Evolutionary conservation across 148 eudicot species (phyloP).

Genomic region (Gaultheria prostrata): DNA sequence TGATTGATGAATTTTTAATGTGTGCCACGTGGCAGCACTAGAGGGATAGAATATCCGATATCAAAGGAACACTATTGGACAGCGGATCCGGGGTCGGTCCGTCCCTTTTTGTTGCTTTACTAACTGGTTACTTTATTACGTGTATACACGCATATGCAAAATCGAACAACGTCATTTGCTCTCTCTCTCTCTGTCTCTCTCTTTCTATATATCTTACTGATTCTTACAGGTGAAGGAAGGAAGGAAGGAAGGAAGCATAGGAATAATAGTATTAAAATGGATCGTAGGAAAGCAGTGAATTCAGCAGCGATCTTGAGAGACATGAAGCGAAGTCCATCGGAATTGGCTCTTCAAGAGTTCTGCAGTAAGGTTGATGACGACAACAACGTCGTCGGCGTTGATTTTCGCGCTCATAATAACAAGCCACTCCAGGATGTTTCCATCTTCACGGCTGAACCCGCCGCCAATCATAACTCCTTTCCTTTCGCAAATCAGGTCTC

Average conservation of each 20-base stretch:
- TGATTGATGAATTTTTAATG: no score
- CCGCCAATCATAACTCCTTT: neutral
- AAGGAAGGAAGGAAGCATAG: neutral
- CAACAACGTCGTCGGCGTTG: neutral
- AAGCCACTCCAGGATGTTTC: neutral
- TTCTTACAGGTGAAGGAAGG: neutral
- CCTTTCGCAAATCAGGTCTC: slow-evolving; percentile 11
- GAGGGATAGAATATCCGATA: no score
- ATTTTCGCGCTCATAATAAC: neutral
- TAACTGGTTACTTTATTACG: no score
- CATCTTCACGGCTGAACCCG: neutral
- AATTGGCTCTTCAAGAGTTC: slow-evolving; percentile 21
- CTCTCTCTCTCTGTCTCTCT: neutral
- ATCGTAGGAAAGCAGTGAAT: neutral
- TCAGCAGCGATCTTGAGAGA: neutral
- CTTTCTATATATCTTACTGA: neutral
- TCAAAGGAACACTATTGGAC: no score
- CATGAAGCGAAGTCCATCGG: slow-evolving; percentile 28
- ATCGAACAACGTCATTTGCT: neutral
- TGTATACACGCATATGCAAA: no score
- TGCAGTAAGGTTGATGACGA: neutral
- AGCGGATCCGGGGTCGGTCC: no score
- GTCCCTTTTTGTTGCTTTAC: no score
- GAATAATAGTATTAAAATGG: neutral
- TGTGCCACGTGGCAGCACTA: no score